phyloP scores from a whole-genome alignment of 2,329 filamentous ascomycete genomes.

The Curvularia eragrostidis region DNA sequence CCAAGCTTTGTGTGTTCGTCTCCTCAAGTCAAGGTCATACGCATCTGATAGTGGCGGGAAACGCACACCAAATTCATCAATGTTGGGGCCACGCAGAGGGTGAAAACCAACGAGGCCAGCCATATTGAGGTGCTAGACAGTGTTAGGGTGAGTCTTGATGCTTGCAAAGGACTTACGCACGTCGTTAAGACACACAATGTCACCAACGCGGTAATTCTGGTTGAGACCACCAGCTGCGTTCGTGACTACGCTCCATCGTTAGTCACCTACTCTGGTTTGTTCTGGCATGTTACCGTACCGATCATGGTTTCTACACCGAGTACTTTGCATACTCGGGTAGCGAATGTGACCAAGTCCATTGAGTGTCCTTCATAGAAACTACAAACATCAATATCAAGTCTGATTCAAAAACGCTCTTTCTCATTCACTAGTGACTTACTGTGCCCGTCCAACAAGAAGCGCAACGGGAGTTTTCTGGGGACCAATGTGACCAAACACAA shows the following conservation, averaged over 20 bases:
- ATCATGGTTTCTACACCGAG: constrained; percentile 67
- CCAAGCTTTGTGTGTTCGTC: constrained; percentile 65
- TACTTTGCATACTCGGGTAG: constrained; percentile 68
- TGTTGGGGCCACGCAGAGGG: constrained; percentile 68
- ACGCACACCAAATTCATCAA: constrained; percentile 66
- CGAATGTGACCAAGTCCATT: constrained; percentile 68
- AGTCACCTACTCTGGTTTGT: constrained; percentile 15
- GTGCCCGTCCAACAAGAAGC: constrained; percentile 68
- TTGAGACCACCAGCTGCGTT: constrained; percentile 72
- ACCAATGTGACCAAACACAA: constrained; percentile 68
- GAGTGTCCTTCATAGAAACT: constrained; percentile 73
- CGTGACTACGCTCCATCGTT: constrained; percentile 57
- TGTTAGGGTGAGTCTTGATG: constrained; percentile 16
- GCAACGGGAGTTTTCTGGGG: constrained; percentile 62
- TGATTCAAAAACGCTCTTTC: not conserved
- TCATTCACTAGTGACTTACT: constrained; percentile 56
- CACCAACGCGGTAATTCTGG: constrained; percentile 67
- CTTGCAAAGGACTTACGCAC: constrained; percentile 47
- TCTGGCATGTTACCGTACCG: constrained; percentile 46
- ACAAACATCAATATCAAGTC: constrained; percentile 21
- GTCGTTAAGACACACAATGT: constrained; percentile 70
- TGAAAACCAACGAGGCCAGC: constrained; percentile 67
- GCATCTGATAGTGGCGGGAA: constrained; percentile 71
- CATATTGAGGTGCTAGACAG: constrained; percentile 65
- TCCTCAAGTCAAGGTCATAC: constrained; percentile 67